Evolutionary conservation across 164 flowering plant species (phyloP).

Genomic region (Annona squamosa): DNA sequence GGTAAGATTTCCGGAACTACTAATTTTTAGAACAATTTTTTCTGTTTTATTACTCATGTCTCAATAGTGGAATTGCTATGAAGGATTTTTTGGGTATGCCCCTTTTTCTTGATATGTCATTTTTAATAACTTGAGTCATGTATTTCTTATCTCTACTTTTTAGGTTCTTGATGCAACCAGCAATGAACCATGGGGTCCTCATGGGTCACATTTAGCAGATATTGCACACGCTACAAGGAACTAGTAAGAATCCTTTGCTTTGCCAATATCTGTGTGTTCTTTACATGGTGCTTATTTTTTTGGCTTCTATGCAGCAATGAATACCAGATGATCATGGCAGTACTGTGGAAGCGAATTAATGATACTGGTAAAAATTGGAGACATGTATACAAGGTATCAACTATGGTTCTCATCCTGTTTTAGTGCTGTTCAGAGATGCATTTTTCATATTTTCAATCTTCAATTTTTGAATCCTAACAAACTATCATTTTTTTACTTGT

Average conservation of each 20-base stretch:
- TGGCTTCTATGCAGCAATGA: slow-evolving; percentile 56
- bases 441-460: background rate
- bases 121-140: background rate
- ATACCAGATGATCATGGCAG: slow-evolving; percentile 91
- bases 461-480: background rate
- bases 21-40: background rate
- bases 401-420: background rate
- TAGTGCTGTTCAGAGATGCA: background rate
- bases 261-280: background rate
- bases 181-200: slow-evolving; percentile 99
- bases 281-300: background rate
- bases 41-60: background rate
- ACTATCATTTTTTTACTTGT: background rate
- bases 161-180: slow-evolving; percentile 99
- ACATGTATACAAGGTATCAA: slow-evolving; percentile 90
- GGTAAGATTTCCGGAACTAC: slow-evolving; percentile 32
- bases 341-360: slow-evolving; percentile 85
- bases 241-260: slow-evolving; percentile 41
- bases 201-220: slow-evolving; percentile 91
- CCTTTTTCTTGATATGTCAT: background rate
- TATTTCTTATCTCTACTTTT: background rate
- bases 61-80: background rate
- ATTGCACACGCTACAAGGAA: slow-evolving; percentile 91
- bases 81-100: background rate
- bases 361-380: slow-evolving; percentile 99